These are phyloP conservation scores for Cicer yamashitae DNA, from an alignment of 306 rosid species.

Conservation along the genomic window DNA sequence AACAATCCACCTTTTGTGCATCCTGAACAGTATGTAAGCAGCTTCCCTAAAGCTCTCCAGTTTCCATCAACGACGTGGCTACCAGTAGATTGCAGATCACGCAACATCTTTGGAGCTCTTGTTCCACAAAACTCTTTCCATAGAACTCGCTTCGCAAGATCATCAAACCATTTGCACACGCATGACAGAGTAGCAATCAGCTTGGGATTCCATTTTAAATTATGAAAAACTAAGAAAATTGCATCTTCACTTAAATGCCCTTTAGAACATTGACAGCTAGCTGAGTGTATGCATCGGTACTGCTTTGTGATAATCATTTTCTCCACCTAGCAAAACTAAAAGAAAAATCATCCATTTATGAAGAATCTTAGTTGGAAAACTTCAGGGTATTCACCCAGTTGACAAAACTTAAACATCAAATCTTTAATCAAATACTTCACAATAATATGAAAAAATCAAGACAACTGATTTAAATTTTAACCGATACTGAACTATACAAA, in stretches of 20 bases:
- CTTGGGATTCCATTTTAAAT: conserved; percentile 85
- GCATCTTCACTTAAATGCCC: conserved; percentile 90
- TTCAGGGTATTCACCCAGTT: conserved; percentile 7
- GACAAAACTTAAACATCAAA: conserved; percentile 5
- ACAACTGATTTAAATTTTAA: neutral
- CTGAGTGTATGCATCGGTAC: conserved; percentile 90
- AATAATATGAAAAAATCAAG: conserved; percentile 3
- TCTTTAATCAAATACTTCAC: neutral
- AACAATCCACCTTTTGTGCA: conserved; percentile 83
- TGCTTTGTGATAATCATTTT: conserved; percentile 85
- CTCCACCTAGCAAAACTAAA: conserved; percentile 50
- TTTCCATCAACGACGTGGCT: conserved; percentile 94
- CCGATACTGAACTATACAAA: neutral
- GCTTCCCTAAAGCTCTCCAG: conserved; percentile 95
- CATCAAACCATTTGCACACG: conserved; percentile 98
- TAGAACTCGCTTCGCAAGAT: conserved; percentile 87
- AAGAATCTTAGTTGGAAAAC: conserved; percentile 14
- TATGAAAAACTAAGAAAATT: conserved; percentile 76
- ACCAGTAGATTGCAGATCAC: conserved; percentile 84
- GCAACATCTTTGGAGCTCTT: conserved; percentile 91
- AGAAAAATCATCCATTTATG: conserved; percentile 28
- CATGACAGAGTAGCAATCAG: conserved; percentile 82
- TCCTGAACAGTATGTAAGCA: conserved; percentile 90
- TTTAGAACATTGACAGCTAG: conserved; percentile 87
- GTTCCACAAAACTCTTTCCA: conserved; percentile 95